Evolutionary conservation across 78 protist genomes (phyloP).

Genomic region (Dictyostelium capitatum): DNA sequence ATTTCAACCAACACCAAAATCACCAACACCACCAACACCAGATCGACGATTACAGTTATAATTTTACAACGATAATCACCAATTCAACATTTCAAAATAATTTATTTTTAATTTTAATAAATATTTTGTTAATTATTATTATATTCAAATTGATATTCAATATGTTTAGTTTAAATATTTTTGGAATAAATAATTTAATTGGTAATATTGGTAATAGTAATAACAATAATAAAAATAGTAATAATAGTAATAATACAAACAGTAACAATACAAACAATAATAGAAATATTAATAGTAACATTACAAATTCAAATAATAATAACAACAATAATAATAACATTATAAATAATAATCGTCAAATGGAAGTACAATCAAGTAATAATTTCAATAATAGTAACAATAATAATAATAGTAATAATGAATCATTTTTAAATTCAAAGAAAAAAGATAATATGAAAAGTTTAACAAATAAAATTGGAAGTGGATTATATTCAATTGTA

Average conservation of each 20-base stretch:
- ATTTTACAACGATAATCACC: too few relatives aligned
- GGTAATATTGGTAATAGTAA: not conserved
- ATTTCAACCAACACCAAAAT: not conserved
- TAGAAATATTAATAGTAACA: not conserved
- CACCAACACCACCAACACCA: not conserved
- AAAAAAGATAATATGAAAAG: constrained; percentile 3
- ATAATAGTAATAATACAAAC: not conserved
- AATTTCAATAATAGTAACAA: not conserved
- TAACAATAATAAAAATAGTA: not conserved
- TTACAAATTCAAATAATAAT: not conserved
- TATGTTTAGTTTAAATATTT: not conserved
- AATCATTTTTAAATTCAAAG: not conserved
- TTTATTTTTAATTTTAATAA: not conserved
- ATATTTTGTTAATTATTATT: not conserved
- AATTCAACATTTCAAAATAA: not conserved
- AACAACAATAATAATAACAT: not conserved
- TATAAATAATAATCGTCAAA: not conserved
- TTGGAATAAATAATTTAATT: not conserved
- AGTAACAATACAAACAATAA: not conserved
- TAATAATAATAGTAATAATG: not conserved
- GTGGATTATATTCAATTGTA: constrained; percentile 51
- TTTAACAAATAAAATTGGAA: not conserved
- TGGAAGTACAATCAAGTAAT: not conserved
- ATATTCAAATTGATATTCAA: not conserved
- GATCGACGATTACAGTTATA: not conserved